Percentiles rank a stretch among this genome's conserved stretches.
These are phyloP conservation scores for Hyphopichia homilentoma DNA, from an alignment of 805 yeast species.

Conservation along the genomic window DNA sequence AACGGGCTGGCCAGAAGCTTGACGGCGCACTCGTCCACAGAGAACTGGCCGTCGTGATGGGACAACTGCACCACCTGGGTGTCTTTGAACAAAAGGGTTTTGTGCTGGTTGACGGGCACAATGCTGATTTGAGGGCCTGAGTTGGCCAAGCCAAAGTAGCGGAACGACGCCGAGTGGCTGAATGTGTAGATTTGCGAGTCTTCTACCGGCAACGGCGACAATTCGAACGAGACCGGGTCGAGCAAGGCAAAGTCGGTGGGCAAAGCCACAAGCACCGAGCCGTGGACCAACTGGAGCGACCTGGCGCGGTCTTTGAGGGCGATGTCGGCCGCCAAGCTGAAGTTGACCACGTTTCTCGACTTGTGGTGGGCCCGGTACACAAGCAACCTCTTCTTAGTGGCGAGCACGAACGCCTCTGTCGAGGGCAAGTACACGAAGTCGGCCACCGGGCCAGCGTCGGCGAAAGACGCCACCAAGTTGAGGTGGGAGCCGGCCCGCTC, in stretches of 20 bases:
- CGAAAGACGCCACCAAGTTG: constrained; percentile 26
- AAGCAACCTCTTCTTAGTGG: constrained; percentile 25
- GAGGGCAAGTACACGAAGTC: constrained; percentile 13
- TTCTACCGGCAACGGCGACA: constrained; percentile 15
- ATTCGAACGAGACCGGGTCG: constrained; percentile 14
- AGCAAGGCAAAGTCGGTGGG: constrained; percentile 23
- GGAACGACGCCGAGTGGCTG: constrained; percentile 26
- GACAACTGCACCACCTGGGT: constrained; percentile 21
- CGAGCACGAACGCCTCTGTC: constrained; percentile 22
- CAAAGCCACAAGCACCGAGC: constrained; percentile 19
- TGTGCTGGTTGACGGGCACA: constrained; percentile 11
- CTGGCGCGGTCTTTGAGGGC: constrained; percentile 28
- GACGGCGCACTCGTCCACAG: constrained; percentile 5
- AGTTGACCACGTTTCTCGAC: constrained; percentile 27
- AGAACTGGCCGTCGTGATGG: constrained; percentile 5
- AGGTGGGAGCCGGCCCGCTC: constrained; percentile 32
- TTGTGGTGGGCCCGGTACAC: constrained; percentile 24
- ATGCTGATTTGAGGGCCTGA: constrained; percentile 25
- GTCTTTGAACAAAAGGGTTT: constrained; percentile 29
- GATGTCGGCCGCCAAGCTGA: constrained; percentile 20
- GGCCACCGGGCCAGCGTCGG: constrained; percentile 17
- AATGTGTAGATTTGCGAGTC: constrained; percentile 15
- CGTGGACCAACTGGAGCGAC: constrained; percentile 12
- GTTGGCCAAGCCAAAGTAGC: constrained; percentile 35
- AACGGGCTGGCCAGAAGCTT: constrained; percentile 24